Base-by-base conservation (phyloP, 495 filamentous ascomycete species). In the Chaetomidium leptoderma region DNA sequence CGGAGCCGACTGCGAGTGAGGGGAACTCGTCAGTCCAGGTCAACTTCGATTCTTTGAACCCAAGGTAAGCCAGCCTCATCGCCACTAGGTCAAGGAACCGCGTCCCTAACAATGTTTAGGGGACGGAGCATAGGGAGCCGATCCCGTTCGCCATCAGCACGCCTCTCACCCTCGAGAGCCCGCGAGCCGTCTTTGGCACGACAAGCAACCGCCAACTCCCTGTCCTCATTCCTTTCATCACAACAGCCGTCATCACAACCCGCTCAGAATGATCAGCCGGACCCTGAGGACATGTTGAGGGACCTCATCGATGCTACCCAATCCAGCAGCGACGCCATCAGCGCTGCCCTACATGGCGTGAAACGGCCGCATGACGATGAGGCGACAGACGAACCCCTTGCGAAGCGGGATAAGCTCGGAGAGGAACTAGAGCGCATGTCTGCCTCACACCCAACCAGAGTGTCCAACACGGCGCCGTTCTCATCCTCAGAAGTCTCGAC, bases 371-470 rank as follows among this genome's bases (percentile, higher is more conserved):
- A 53, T 17, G 68, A 69, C 13, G 65, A 45, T 21, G 55, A 62
- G 9, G 32, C 52, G 3, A 36, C 42, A 0, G 65, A 60, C 46
- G 66, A 65, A 33, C 68, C 60, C 2, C 26, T 44, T 1, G 47
- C 66, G n/a, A 71, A 69, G 45, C 53, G 68, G 42, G 68, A 71
- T 36, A 67, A 51, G 27, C 64, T 67, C 29, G 58, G 45, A 4
- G 66, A 69, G 42, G 68, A 69, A 37, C 48, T 71, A 9, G 62
- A 65, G 6, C 40, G 53, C 10, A 57, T 69, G 55, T 30, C 24
- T 16, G 48, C 51, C 3, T 23, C 36, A 8, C 53, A 46, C 5
- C 39, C 13, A 23, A 19, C 43, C n/a, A 3, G 16, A 3, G 13
- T 45, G 19, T 52, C 26, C 24, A 39, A 21, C 11, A 16, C 42